These are phyloP conservation scores for Xylariaceae sp. DNA, from an alignment of 2,329 filamentous ascomycete genomes.

Conservation along the genomic window DNA sequence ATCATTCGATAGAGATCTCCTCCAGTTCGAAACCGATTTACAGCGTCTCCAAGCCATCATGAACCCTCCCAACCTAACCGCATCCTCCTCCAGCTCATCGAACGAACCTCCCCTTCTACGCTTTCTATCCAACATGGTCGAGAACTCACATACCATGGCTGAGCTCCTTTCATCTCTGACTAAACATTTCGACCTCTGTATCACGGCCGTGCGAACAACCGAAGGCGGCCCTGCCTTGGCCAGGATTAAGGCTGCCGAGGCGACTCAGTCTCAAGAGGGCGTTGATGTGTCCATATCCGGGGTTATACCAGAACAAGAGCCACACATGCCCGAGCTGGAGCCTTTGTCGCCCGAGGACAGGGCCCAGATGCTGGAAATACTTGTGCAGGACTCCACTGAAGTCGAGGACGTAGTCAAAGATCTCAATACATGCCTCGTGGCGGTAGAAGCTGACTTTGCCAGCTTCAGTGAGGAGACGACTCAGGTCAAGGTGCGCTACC, in stretches of 20 bases:
- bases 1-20: conserved; percentile 70
- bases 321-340: conserved; percentile 49
- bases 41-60: conserved; percentile 57
- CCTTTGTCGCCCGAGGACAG: conserved; percentile 72
- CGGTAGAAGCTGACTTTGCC: conserved; percentile 68
- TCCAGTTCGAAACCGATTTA: conserved; percentile 70
- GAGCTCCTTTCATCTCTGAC: conserved; percentile 73
- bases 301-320: conserved; percentile 55
- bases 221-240: conserved; percentile 70
- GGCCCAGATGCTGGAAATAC: conserved; percentile 74
- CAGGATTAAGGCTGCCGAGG: conserved; percentile 62
- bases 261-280: conserved; percentile 42
- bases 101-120: conserved; percentile 42
- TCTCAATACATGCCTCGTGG: conserved; percentile 67
- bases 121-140: conserved; percentile 59
- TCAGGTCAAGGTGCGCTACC: conserved; percentile 49
- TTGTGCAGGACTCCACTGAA: conserved; percentile 64
- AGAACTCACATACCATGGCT: conserved; percentile 77
- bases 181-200: conserved; percentile 86
- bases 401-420: conserved; percentile 62
- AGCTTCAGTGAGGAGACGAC: conserved; percentile 59
- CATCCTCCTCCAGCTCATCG: conserved; percentile 34
- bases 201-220: conserved; percentile 84
- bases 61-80: conserved; percentile 35
- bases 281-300: conserved; percentile 59